A percentile compares a stretch with the other conserved stretches of the same genome.
These are phyloP conservation scores for Volvariella surrecta DNA, from an alignment of 1,284 basidiomycete genomes.

Conservation along the genomic window DNA sequence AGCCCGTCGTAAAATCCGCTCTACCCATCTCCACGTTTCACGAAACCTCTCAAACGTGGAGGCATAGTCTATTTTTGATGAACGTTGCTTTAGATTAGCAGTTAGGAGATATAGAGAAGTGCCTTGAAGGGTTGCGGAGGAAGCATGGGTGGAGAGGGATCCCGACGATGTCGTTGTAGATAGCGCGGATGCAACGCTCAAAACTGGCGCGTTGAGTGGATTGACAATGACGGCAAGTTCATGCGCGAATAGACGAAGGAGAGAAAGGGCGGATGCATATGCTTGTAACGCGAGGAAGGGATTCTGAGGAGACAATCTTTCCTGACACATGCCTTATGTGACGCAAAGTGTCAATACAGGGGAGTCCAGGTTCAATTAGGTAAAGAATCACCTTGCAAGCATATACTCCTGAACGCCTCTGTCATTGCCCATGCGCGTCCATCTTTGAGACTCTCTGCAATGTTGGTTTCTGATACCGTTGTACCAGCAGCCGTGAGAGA, in stretches of 20 bases:
- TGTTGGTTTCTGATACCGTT: slow-evolving; percentile 30
- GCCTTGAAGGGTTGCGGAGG: background rate
- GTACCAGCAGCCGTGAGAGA: slow-evolving; percentile 40
- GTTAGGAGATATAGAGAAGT: background rate
- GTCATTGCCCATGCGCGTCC: slow-evolving; percentile 57
- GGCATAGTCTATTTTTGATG: slow-evolving; percentile 27
- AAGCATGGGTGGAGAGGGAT: background rate
- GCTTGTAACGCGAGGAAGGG: slow-evolving; percentile 38
- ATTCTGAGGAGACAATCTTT: slow-evolving; percentile 38
- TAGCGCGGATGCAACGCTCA: slow-evolving; percentile 12
- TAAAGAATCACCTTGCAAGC: slow-evolving; percentile 50
- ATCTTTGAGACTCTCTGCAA: slow-evolving; percentile 46
- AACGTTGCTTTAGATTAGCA: background rate
- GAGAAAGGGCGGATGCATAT: slow-evolving; percentile 46
- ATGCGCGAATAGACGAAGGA: slow-evolving; percentile 41
- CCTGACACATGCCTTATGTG: slow-evolving; percentile 36
- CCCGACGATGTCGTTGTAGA: slow-evolving; percentile 12
- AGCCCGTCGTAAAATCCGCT: slow-evolving; percentile 63
- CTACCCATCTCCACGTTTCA: slow-evolving; percentile 76
- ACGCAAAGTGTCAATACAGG: background rate
- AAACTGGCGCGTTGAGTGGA: slow-evolving; percentile 20
- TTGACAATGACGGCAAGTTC: slow-evolving; percentile 34
- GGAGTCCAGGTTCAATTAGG: background rate
- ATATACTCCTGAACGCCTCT: slow-evolving; percentile 57
- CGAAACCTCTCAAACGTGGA: slow-evolving; percentile 53